Conservation (phyloP, 2,329 filamentous ascomycete genomes). For the Stachybotrys chartarum region DNA sequence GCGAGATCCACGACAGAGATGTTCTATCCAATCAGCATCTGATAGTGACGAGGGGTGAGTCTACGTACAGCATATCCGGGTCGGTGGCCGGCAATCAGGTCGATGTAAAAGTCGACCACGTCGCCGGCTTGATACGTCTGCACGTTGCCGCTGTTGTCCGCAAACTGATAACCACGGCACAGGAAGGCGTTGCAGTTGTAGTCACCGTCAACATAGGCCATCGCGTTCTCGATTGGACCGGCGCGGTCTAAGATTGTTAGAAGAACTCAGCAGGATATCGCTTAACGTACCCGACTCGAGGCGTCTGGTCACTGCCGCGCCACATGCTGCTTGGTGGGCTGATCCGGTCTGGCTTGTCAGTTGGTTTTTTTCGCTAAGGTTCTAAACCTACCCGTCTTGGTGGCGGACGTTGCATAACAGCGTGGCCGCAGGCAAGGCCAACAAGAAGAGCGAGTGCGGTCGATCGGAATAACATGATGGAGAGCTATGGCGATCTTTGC, state of each 20-base stretch:
- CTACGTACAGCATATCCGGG: background rate
- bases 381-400: too few relatives aligned
- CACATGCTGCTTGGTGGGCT: background rate
- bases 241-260: background rate
- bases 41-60: too few relatives aligned
- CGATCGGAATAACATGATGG: too few relatives aligned
- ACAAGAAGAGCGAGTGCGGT: too few relatives aligned
- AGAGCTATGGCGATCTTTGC: too few relatives aligned
- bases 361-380: too few relatives aligned
- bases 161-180: background rate
- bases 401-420: too few relatives aligned
- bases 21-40: background rate
- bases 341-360: background rate
- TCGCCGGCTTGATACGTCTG: background rate
- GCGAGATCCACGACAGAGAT: background rate
- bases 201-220: background rate
- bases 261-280: too few relatives aligned
- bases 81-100: background rate
- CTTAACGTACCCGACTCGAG: background rate
- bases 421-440: too few relatives aligned
- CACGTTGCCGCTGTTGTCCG: background rate
- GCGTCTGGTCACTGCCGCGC: background rate
- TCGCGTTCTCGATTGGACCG: constrained; percentile 3
- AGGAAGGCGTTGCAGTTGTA: background rate
- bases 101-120: background rate